Base-by-base conservation (phyloP, 441 rosid genomes). In the Adansonia grandidieri region DNA sequence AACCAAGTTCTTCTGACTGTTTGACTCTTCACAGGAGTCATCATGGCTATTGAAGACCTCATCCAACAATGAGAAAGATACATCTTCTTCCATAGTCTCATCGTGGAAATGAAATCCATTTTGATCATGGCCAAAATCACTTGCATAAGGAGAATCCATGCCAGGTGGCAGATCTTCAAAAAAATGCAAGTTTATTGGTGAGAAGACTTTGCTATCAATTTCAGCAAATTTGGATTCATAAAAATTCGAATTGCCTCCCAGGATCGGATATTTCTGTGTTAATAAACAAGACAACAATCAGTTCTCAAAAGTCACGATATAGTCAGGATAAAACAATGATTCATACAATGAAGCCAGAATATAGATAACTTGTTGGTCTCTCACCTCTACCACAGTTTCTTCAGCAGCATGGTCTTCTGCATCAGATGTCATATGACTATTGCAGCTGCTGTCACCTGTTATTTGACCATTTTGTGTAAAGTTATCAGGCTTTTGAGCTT, bases 61-160 rank as follows among this genome's bases (percentile, higher is more conserved):
- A 85, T 88, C 87, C 75, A 88, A 85, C 77, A 93, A 77, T 5
- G 84, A 70, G 51, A 92, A 71, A 20, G 87, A 80, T 40, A 81
- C 86, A 83, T 93, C 93, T 48, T 81, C 88, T 63, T 84, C 87
- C 80, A 81, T 51, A 8, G 89, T 86, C 64, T 89, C 90, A 82
- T 90, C 95, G 53, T 73, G 90, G 78, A 89, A 88, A 76, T n/a
- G 50, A 65, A 80, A 60, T 24, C 86, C 92, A 45, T 76, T 83
- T 58, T 79, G 78, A 78, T 77, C 82, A 80, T 83, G 85, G 80
- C 94, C 96, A 76, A 95, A 90, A 77, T 92, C 94, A 80, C 78
- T 87, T 63, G 87, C 86, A 78, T 83, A 90, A 72, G 89, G 91
- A 0, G 94, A 90, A 84, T 82, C 90, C 80, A 87, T 73, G 73